Evolutionary conservation across 345 rosid species (phyloP), one percentile per base, ranked within the genome.

Genomic region (Citrus reticulata): DNA sequence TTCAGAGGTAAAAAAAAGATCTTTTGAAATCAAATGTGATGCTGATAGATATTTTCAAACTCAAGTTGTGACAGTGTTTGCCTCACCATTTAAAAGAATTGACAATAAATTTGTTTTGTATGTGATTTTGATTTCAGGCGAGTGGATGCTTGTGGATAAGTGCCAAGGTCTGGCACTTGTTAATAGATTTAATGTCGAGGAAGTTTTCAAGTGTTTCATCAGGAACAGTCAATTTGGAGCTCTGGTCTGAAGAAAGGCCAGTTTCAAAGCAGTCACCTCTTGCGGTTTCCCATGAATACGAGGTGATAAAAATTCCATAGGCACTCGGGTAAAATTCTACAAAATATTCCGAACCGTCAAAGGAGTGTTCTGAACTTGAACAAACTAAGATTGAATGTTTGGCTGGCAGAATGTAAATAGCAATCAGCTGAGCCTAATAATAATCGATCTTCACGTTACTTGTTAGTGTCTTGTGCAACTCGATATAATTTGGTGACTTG

Each of bases 231-330:
- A 91, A 92, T 80, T 42, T 93, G 84, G 98, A 92, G 92, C 87
- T 95, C 14, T 93, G 93, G 98, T 95, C 98, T 3, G 95, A 89
- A 84, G 93, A 92, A 13, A 81, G 97, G 80, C 95, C 95, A 13
- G 95, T 92, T 73, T 93, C 98, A 17, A 89, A 85, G 78, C 89
- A 87, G 67, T 84, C 93, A 17, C 92, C 95, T 62, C 82, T 93
- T 30, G 86, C 42, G 40, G 75, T 95, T 46, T 90, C 82, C 66
- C 98, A 93, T 29, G 80, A 82, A 68, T 95, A 95, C 32, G 89
- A 93, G 87, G 97, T 91, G 63, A 71, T 64, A 32, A 82, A 57
- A 69, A 72, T 79, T 76, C 20, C 35, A 58, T 87, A 86, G 73
- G 57, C 16, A 7, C 22, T 69, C 8, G 11, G 37, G 60, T 0